These are phyloP conservation scores for Gossypium lobatum DNA, from an alignment of 441 rosid species.

Conservation along the genomic window DNA sequence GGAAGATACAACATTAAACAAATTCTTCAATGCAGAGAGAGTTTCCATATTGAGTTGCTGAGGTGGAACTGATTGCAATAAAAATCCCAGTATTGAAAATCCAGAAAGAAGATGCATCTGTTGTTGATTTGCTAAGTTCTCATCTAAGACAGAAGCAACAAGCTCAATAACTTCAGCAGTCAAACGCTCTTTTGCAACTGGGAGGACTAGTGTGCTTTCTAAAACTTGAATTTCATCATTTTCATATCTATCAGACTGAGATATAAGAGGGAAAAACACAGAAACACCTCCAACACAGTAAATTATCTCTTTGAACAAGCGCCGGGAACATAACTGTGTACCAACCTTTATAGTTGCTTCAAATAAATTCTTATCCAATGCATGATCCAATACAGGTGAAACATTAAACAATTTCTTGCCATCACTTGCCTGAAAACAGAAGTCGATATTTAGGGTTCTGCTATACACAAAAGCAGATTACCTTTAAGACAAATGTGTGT, in stretches of 20 bases:
- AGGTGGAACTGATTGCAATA: conserved; percentile 89
- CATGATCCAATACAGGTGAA: conserved; percentile 61
- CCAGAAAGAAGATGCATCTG: conserved; percentile 98
- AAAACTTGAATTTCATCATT: conserved; percentile 45
- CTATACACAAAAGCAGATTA: neutral
- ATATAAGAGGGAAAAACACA: conserved; percentile 91
- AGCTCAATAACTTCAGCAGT: conserved; percentile 95
- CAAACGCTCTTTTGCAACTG: conserved; percentile 72
- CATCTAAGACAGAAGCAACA: conserved; percentile 94
- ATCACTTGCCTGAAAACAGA: conserved; percentile 77
- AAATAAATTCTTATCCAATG: conserved; percentile 62
- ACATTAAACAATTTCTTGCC: conserved; percentile 87
- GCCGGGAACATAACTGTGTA: conserved; percentile 89
- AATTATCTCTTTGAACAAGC: conserved; percentile 91
- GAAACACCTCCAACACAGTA: conserved; percentile 98
- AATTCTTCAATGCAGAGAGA: conserved; percentile 84
- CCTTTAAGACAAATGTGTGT: neutral
- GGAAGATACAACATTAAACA: conserved; percentile 69
- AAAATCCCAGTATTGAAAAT: conserved; percentile 83
- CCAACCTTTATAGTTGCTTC: conserved; percentile 80
- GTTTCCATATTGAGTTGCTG: conserved; percentile 93
- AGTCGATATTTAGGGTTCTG: conserved; percentile 17
- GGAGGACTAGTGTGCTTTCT: conserved; percentile 53
- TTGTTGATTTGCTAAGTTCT: conserved; percentile 88
- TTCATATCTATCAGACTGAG: conserved; percentile 82